Base-by-base conservation (phyloP, 1,139 yeast species). In the Geotrichum phurueaensis region DNA sequence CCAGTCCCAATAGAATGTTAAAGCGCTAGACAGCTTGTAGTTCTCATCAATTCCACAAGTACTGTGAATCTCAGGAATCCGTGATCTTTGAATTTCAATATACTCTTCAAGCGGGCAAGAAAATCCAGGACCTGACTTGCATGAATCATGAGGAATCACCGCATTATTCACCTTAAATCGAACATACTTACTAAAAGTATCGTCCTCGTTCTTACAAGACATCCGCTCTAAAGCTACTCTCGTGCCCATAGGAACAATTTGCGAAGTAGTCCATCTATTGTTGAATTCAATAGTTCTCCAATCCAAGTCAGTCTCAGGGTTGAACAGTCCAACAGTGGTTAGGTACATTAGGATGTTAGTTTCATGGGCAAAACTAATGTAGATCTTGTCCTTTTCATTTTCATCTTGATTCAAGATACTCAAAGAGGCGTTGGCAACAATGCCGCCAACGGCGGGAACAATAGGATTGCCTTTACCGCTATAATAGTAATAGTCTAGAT, bases 111-210 rank as follows among this genome's bases (percentile, higher is more conserved):
- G 69, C 53, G 77, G 73, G 73, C 87, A 83, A 7, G 85, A 79
- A 69, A 81, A 84, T 0, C 87, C 88, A 13, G 89, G 89, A 1
- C 89, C 89, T 53, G 69, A 65, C 57, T 75, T 74, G 71, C 88
- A 84, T 31, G 70, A 71, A 12, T 79, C 78, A 51, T 83, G 70
- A 1, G 88, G 87, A 54, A 81, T 75, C 6, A 85, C 87, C 1
- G 86, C 85, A 66, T 83, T 87, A 68, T 84, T 84, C 53, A 84
- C 73, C 49, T 84, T 73, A 60, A 78, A 77, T 67, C 89, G 77
- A 9, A 84, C 83, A 68, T 73, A 84, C 20, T 78, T 63, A 25
- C 65, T 56, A 27, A 23, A 22, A 2, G 39, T 15, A 22, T 50
- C 63, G 29, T 53, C 54, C 56, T 66, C 69, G 63, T 57, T 64